Base-by-base conservation (phyloP, 2,329 filamentous ascomycete genomes). In the Cryphonectria japonica region DNA sequence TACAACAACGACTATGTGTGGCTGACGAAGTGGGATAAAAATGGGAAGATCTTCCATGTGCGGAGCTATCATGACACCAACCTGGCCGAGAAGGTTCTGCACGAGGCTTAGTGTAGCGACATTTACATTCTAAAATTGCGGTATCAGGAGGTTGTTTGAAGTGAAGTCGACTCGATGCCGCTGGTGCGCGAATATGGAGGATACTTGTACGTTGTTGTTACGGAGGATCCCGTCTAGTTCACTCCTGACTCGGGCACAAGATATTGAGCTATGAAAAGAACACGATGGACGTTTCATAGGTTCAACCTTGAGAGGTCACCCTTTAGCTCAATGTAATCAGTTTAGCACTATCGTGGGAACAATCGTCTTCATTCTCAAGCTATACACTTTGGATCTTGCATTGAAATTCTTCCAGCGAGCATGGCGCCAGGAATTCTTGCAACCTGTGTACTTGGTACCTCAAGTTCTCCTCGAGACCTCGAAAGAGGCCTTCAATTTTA, bases 1-100 rank as follows among this genome's bases (percentile, higher is more conserved):
- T 68, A 68, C 37, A 60, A 68, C 34, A 68, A 68, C 50, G 66
- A 68, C n/a, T 68, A 68, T 41, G n/a, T 68, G 7, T 68, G 66
- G 66, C 29, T 68, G 37, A 68, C 66, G 14, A n/a, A 46, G 54
- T 68, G 66, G 66, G 43, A 68, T 29, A 54, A 50, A 19, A n/a
- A 68, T 13, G 66, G 66, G 5, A 68, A 50, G 37, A 61, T 68
- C 43, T 60, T 68, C 22, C 34, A 61, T 61, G 66, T 68, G 16
- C 66, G 66, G 7, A 68, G 66, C 34, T 68, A 68, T 29, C 59
- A 61, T 46, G 66, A 68, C 50, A 68, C 52, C 26, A 60, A 61
- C 39, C 66, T 68, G 16, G 54, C 66, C 14, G 39, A 68, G 37
- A 62, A 61, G 26, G 66, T 62, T 9, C 66, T 68, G 11, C 66